Conservation (phyloP, 768 basidiomycete species). For the Agrocybe chaxingu region DNA sequence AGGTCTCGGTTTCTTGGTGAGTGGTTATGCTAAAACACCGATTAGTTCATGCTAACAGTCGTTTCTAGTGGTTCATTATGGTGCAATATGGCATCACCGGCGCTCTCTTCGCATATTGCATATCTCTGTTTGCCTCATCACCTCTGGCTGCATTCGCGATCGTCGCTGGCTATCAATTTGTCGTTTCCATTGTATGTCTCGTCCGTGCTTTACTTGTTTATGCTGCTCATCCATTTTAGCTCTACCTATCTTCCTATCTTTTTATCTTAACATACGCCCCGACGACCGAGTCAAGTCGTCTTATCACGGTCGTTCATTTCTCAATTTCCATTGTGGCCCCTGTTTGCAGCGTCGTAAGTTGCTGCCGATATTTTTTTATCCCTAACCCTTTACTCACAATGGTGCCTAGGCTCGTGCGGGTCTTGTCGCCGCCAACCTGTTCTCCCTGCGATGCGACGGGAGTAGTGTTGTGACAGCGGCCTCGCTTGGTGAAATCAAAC, state of each 20-base stretch:
- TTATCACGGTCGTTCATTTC: slow-evolving; percentile 69
- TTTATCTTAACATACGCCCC: slow-evolving; percentile 73
- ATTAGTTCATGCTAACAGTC: slow-evolving; percentile 1
- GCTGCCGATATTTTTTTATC: not conserved
- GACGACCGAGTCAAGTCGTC: slow-evolving; percentile 44
- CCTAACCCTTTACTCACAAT: slow-evolving; percentile 1
- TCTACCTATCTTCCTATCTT: slow-evolving; percentile 67
- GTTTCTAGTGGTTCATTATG: slow-evolving; percentile 61
- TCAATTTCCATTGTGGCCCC: slow-evolving; percentile 66
- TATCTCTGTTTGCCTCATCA: slow-evolving; percentile 57
- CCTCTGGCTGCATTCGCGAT: slow-evolving; percentile 73
- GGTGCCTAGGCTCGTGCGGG: slow-evolving; percentile 55
- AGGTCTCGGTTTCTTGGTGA: slow-evolving; percentile 62
- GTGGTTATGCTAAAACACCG: not conserved
- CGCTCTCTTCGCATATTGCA: slow-evolving; percentile 66
- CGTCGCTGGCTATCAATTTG: slow-evolving; percentile 68
- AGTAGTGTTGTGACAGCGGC: slow-evolving; percentile 39
- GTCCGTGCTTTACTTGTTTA: not conserved
- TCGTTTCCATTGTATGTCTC: slow-evolving; percentile 64
- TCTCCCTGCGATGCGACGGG: slow-evolving; percentile 69
- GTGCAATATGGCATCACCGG: slow-evolving; percentile 69
- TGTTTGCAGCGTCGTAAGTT: slow-evolving; percentile 63
- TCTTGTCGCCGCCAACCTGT: slow-evolving; percentile 76
- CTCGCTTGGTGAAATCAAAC: slow-evolving; percentile 50
- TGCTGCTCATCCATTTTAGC: slow-evolving; percentile 26